Conservation (phyloP, 306 rosid genomes). For the Glycine tomentella region DNA sequence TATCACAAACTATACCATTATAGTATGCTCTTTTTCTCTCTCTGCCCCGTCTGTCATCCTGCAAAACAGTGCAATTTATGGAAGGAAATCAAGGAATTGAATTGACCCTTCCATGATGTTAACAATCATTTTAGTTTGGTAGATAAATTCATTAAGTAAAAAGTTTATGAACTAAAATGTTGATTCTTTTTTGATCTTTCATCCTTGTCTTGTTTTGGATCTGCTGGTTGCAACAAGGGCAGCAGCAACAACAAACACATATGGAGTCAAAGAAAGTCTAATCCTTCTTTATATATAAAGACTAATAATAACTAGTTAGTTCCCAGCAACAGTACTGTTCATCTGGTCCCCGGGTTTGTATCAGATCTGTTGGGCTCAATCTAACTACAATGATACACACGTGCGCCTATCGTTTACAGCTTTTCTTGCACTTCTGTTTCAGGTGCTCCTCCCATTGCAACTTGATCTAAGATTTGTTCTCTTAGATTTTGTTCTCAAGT, state of each 20-base stretch:
- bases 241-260: background rate
- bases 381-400: conserved; percentile 51
- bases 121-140: conserved; percentile 19
- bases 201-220: conserved; percentile 35
- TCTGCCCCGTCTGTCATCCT: conserved; percentile 8
- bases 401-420: conserved; percentile 56
- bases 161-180: background rate
- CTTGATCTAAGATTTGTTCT: conserved; percentile 39
- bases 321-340: conserved; percentile 39
- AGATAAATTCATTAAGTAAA: background rate
- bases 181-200: background rate
- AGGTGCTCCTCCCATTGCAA: conserved; percentile 47
- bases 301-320: background rate
- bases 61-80: conserved; percentile 32
- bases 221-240: conserved; percentile 28
- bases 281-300: conserved; percentile 27
- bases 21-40: background rate
- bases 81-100: conserved; percentile 42
- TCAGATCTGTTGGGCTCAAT: conserved; percentile 47
- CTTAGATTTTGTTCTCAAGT: conserved; percentile 33
- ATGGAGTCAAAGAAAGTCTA: background rate
- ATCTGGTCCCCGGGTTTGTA: conserved; percentile 55
- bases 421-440: conserved; percentile 52
- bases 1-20: no score
- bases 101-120: conserved; percentile 43